Evolutionary conservation across 768 basidiomycete species (phyloP).

Genomic region (Zangia roseola): DNA sequence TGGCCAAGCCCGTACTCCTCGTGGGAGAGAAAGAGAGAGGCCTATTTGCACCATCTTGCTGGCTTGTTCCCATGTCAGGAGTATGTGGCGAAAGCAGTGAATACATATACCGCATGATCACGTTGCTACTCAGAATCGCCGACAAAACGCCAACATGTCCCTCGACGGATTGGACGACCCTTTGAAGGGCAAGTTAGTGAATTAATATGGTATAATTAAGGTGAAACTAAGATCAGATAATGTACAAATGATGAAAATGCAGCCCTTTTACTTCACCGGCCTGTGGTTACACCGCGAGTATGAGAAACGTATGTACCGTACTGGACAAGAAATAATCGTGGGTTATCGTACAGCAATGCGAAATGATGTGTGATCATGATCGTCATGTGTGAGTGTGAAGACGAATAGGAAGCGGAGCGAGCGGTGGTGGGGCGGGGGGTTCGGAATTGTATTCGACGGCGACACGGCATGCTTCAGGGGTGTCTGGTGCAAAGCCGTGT

Average conservation of each 20-base stretch:
- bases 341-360: conserved; percentile 30
- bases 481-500: conserved; percentile 52
- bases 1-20: too few species aligned
- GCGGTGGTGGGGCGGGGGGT: conserved; percentile 11
- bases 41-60: too few species aligned
- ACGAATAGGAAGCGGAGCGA: too few species aligned
- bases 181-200: conserved; percentile 3
- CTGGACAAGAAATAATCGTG: conserved; percentile 24
- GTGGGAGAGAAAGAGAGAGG: too few species aligned
- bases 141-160: too few species aligned
- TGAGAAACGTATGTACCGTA: conserved; percentile 26
- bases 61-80: too few species aligned
- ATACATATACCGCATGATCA: too few species aligned
- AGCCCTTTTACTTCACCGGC: conserved; percentile 16
- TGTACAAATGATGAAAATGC: conserved; percentile 24
- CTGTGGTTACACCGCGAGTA: conserved; percentile 16
- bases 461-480: conserved; percentile 68
- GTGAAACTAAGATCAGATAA: conserved; percentile 23
- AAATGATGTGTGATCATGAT: conserved; percentile 18
- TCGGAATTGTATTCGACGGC: conserved; percentile 79
- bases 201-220: conserved; percentile 39
- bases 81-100: too few species aligned
- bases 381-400: conserved; percentile 8
- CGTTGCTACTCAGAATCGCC: too few species aligned
- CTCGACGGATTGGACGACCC: too few species aligned